Base-by-base conservation (phyloP, 495 filamentous ascomycete genomes). In the Neurospora discreta region DNA sequence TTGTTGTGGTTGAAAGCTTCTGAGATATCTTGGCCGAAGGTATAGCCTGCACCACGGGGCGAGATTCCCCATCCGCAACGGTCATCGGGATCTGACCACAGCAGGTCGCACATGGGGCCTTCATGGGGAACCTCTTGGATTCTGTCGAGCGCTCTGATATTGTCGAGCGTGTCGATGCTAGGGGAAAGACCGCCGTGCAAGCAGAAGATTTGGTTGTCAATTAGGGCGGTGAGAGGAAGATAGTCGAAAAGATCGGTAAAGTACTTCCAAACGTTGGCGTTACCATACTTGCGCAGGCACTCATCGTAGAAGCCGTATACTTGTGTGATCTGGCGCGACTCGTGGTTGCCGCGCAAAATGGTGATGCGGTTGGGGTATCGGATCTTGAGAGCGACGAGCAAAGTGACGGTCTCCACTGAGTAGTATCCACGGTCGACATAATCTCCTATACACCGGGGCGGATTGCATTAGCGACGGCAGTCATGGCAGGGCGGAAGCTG, bases 1-100 rank as follows among this genome's bases (percentile, higher is more conserved):
- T 99, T 99, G 87, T 99, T 99, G 82, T 99, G 95, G 83, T 99
- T 99, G 87, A 99, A 99, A 5, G 95, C 95, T 84, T 99, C 95
- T 11, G 95, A 98, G 77, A 99, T 99, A 81, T 99, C 95, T 85
- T 99, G 95, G 73, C 95, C 95, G 82, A 99, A 99, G 40, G 95
- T 99, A 84, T 99, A 99, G 70, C 95, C 95, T 74, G 95, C 95
- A 82, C 95, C 95, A 82, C 95, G 89, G 72, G 95, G 95, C 72
- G 92, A 95, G 79, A 99, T 99, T 68, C 95, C 95, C 95, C 95
- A 99, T 73, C 95, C 95, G 82, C 95, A 99, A 80, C 95, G 87
- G 83, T 99, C 95, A 85, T 99, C 95, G 69, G 95, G 95, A 82
- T 99, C 95, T 76, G 92, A 95, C 95, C 95, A 99, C 68, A 99